Percentiles rank a stretch among this genome's conserved stretches.
phyloP scores from a whole-genome alignment of 352 stramenopile species.

The Globisporangium polare region DNA sequence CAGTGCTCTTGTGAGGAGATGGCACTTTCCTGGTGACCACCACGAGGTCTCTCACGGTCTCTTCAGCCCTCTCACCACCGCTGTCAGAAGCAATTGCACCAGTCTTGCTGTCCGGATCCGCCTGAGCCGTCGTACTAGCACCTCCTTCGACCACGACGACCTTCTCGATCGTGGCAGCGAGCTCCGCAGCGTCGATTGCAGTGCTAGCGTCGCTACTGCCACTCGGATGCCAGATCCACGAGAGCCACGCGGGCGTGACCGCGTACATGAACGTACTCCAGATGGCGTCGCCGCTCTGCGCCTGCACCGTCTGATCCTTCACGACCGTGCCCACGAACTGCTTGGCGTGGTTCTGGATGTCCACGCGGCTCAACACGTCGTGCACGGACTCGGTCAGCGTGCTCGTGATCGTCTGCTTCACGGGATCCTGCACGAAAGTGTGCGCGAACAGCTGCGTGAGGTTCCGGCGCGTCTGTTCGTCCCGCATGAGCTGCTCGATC shows the following conservation, averaged over 20 bases:
- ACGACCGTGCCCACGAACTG: slow-evolving; percentile 79
- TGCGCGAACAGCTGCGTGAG: slow-evolving; percentile 58
- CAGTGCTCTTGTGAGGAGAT: not conserved
- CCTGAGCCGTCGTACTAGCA: not conserved
- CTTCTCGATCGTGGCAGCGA: slow-evolving; percentile 20
- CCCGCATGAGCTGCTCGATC: slow-evolving; percentile 60
- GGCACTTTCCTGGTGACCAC: slow-evolving; percentile 3
- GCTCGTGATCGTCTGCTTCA: slow-evolving; percentile 56
- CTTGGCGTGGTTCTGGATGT: slow-evolving; percentile 81
- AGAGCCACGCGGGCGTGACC: slow-evolving; percentile 65
- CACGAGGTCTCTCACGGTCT: slow-evolving; percentile 9
- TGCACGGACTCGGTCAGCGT: slow-evolving; percentile 69
- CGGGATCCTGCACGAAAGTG: slow-evolving; percentile 60
- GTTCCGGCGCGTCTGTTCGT: slow-evolving; percentile 47
- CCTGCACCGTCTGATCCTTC: slow-evolving; percentile 76
- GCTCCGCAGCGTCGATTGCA: slow-evolving; percentile 18
- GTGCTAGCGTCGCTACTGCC: slow-evolving; percentile 6
- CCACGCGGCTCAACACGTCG: slow-evolving; percentile 64
- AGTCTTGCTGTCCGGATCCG: not conserved
- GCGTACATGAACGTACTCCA: slow-evolving; percentile 82
- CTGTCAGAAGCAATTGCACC: not conserved
- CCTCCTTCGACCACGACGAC: slow-evolving; percentile 27
- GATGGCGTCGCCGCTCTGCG: slow-evolving; percentile 71
- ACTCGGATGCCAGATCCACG: slow-evolving; percentile 64
- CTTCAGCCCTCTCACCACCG: not conserved